Conservation (phyloP, 75 land plant genomes). For the Sequoiadendron giganteum region DNA sequence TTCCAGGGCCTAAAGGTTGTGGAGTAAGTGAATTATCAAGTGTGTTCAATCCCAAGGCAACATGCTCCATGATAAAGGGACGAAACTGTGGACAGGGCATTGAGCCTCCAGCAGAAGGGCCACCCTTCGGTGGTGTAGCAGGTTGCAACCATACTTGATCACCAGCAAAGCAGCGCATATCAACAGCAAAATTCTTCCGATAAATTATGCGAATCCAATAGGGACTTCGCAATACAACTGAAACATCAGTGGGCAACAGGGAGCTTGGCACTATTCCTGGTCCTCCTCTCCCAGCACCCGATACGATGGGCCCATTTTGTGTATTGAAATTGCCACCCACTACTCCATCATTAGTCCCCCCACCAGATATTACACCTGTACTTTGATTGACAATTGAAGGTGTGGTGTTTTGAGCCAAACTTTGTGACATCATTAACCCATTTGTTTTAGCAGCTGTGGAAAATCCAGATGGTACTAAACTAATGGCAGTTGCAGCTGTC, state of each 20-base stretch:
- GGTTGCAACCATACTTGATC: constrained; percentile 99
- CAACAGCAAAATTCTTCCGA: constrained; percentile 92
- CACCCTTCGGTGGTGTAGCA: constrained; percentile 94
- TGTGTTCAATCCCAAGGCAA: constrained; percentile 83
- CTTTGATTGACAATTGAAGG: constrained; percentile 26
- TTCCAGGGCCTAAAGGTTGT: constrained; percentile 25
- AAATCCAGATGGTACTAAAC: constrained; percentile 22
- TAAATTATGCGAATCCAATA: constrained; percentile 97
- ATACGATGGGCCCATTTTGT: constrained; percentile 60
- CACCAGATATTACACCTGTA: constrained; percentile 24
- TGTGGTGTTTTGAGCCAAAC: constrained; percentile 33
- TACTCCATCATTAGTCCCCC: constrained; percentile 24
- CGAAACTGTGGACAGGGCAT: constrained; percentile 98
- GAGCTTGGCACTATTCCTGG: constrained; percentile 99
- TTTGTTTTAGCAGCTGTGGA: constrained; percentile 33
- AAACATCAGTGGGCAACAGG: constrained; percentile 92
- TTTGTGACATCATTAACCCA: constrained; percentile 39
- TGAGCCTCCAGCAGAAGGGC: constrained; percentile 80
- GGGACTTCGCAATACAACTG: constrained; percentile 90
- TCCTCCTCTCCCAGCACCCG: constrained; percentile 81
- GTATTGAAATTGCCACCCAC: constrained; percentile 32
- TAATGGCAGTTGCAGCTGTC: constrained; percentile 47
- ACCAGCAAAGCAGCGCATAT: constrained; percentile 99
- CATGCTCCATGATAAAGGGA: constrained; percentile 99
- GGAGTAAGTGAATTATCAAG: constrained; percentile 43